Percentiles rank a stretch among this genome's conserved stretches.
Evolutionary conservation across 1,284 basidiomycete species (phyloP).

Genomic region (Phylloboletellus chloephorus): DNA sequence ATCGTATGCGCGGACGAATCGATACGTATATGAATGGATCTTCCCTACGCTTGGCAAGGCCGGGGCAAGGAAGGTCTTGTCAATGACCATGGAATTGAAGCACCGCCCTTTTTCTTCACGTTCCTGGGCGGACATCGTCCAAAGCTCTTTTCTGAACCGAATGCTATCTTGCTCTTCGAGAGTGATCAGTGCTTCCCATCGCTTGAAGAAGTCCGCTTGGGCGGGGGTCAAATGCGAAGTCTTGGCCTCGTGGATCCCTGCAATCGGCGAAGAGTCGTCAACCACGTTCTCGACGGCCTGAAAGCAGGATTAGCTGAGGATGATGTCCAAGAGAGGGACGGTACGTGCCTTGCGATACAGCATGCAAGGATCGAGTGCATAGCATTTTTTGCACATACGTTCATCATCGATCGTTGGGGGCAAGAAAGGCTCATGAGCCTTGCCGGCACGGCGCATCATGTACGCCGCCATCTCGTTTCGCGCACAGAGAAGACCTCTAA

Average conservation of each 20-base stretch:
- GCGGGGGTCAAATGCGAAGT: slow-evolving; percentile 71
- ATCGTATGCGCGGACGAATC: slow-evolving; percentile 46
- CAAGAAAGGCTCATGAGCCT: slow-evolving; percentile 51
- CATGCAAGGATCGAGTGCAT: slow-evolving; percentile 84
- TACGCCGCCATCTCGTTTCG: slow-evolving; percentile 86
- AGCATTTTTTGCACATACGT: slow-evolving; percentile 77
- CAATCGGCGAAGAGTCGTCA: slow-evolving; percentile 61
- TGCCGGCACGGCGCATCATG: slow-evolving; percentile 44
- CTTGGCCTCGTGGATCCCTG: slow-evolving; percentile 71
- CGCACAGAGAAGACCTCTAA: slow-evolving; percentile 75
- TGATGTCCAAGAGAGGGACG: slow-evolving; percentile 4
- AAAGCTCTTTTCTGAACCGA: slow-evolving; percentile 85
- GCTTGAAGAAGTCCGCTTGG: slow-evolving; percentile 79
- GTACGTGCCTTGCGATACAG: slow-evolving; percentile 77
- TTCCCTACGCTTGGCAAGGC: slow-evolving; percentile 32
- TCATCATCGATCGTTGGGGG: slow-evolving; percentile 86
- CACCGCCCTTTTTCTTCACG: slow-evolving; percentile 79
- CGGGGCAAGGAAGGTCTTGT: slow-evolving; percentile 31
- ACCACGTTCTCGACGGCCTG: slow-evolving; percentile 69
- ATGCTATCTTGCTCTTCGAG: slow-evolving; percentile 86
- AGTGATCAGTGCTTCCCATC: slow-evolving; percentile 86
- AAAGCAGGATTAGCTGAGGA: slow-evolving; percentile 3
- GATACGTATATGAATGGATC: slow-evolving; percentile 57
- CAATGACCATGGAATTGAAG: slow-evolving; percentile 74
- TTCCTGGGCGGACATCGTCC: slow-evolving; percentile 82